These are phyloP conservation scores for Plasmodium cynomolgi DNA, from an alignment of 169 alveolate species.

Conservation along the genomic window DNA sequence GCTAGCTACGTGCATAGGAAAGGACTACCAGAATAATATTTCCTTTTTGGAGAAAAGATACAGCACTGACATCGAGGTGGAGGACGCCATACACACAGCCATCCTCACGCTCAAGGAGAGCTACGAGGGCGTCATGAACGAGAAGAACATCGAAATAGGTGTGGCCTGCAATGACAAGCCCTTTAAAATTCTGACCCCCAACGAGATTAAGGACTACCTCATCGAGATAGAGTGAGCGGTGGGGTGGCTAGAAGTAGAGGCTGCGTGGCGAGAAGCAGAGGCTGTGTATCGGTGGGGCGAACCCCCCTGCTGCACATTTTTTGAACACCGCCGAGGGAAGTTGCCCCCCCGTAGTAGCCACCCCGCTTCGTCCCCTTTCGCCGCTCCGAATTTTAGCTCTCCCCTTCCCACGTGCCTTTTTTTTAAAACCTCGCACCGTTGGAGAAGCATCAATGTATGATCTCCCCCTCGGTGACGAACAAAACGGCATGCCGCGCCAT, in stretches of 20 bases:
- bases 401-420: not conserved
- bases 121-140: conserved; percentile 98
- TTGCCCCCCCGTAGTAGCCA: not conserved
- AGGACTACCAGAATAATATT: conserved; percentile 95
- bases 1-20: conserved; percentile 99
- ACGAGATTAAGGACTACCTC: conserved; percentile 92
- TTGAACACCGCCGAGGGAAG: not conserved
- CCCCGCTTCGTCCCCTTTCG: not conserved
- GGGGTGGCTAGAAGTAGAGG: not conserved
- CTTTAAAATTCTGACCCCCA: conserved; percentile 90
- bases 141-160: conserved; percentile 97
- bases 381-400: too few relatives aligned
- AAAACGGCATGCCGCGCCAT: not conserved
- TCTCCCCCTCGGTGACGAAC: not conserved
- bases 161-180: conserved; percentile 92
- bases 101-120: conserved; percentile 93
- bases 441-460: not conserved
- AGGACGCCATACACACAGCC: conserved; percentile 97
- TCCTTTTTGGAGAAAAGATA: conserved; percentile 98
- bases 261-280: too few relatives aligned
- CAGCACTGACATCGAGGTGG: conserved; percentile 94
- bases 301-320: not conserved
- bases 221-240: conserved; percentile 89
- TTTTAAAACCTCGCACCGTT: not conserved
- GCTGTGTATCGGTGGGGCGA: not conserved